Evolutionary conservation across 2,329 filamentous ascomycete genomes (phyloP), one percentile per base, ranked within the genome.

Genomic region (Beauveria varroae): DNA sequence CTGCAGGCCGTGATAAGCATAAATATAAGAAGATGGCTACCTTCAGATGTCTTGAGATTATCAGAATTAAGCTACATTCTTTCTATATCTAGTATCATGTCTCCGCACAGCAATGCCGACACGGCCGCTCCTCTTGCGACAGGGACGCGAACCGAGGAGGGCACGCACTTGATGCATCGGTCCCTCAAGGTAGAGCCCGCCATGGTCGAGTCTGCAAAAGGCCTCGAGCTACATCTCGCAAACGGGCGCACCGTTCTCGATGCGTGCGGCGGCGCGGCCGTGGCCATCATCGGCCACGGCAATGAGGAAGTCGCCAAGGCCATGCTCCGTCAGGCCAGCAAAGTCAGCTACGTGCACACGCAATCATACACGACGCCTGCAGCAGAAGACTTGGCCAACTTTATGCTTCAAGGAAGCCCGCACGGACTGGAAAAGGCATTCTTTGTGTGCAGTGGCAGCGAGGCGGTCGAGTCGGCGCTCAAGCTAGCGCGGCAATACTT

Each of bases 201-300:
- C 6, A 58, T 63, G 54, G 81, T 82, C 5, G 69, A 76, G 10
- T 77, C 74, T 0, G 83, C 78, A 1, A 67, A 70, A 0, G 77
- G 77, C 0, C 67, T 72, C 6, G 71, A 74, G 26, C 67, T 78
- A 3, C 66, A 67, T 1, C 70, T 76, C 5, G 63, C 69, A 9
- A 68, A 73, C 37, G 76, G 74, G 5, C 61, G 63, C 3, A 65
- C 63, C 1, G 68, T 75, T 26, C 64, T 76, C n/a, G 74, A 76
- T 51, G 73, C 72, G 10, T 72, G 69, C 46, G 68, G 71, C 44
- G 74, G 74, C 3, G 72, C 74, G 1, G 72, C 73, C 8, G 87
- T 90, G 6, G 79, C 84, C 10, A 86, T 84, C 69, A 70, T 90
- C 9, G 87, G 86, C 18, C 84, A 88, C 67, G 81, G 80, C 37